phyloP scores from a whole-genome alignment of 2,329 filamentous ascomycete genomes.

The Hypoxylon sp. region DNA sequence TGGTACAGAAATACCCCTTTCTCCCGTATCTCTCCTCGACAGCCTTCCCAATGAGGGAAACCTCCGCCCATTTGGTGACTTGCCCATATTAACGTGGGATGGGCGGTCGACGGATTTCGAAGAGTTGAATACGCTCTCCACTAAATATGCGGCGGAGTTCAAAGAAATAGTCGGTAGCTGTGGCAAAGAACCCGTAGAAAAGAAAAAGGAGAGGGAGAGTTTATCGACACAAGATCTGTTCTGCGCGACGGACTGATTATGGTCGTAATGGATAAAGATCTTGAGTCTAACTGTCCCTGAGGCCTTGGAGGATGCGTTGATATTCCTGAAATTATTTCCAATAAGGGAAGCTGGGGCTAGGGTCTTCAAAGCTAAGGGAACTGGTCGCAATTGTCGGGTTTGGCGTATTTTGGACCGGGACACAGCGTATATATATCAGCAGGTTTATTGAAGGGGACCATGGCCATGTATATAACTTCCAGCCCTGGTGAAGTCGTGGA shows the following conservation, averaged over 20 bases:
- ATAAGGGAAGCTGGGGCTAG: slow-evolving; percentile 13
- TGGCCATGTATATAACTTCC: slow-evolving; percentile 44
- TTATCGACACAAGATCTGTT: slow-evolving; percentile 73
- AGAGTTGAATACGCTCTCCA: slow-evolving; percentile 61
- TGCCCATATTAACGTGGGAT: slow-evolving; percentile 76
- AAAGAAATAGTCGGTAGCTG: slow-evolving; percentile 78
- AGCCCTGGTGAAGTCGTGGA: slow-evolving; percentile 10
- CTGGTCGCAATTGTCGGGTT: slow-evolving; percentile 29
- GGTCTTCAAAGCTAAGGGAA: slow-evolving; percentile 14
- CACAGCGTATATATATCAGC: slow-evolving; percentile 29
- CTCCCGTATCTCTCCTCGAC: slow-evolving; percentile 65
- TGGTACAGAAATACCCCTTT: slow-evolving; percentile 56
- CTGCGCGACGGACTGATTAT: slow-evolving; percentile 64
- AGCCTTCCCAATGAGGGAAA: slow-evolving; percentile 62
- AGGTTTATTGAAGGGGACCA: slow-evolving; percentile 29
- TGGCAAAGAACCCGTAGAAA: slow-evolving; percentile 49
- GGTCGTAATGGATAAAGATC: slow-evolving; percentile 4
- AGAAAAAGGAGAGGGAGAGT: slow-evolving; percentile 52
- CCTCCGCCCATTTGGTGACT: slow-evolving; percentile 60
- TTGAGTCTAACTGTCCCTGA: background rate
- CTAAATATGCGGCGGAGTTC: slow-evolving; percentile 71
- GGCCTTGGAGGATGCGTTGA: slow-evolving; percentile 24
- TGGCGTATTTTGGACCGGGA: slow-evolving; percentile 24
- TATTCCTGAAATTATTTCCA: slow-evolving; percentile 4
- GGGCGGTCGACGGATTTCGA: slow-evolving; percentile 64